Base-by-base conservation (phyloP, 2,329 filamentous ascomycete species). In the Falciphora oryzae region DNA sequence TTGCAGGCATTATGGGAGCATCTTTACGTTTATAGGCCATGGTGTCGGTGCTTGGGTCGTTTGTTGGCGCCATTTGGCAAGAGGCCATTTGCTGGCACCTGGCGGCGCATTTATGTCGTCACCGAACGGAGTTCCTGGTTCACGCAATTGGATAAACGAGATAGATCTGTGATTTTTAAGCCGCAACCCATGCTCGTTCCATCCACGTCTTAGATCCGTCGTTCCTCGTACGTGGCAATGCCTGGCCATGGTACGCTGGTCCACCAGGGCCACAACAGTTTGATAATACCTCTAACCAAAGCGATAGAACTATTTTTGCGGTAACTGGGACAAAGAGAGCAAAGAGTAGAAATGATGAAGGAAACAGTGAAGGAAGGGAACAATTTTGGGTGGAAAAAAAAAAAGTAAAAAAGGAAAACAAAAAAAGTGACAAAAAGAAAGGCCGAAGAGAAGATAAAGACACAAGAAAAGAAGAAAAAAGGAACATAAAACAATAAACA, bases 351-450 rank as follows among this genome's bases (percentile, higher is more conserved):
- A 62, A 67, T 27, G 65, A 65, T 56, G 18, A 53, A 29, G 35
- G 38, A 63, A 61, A 29, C 29, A 35, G 53, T 57, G 29, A 56
- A 59, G 35, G 53, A 44, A 44, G 58, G 61, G 66, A 63, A 38
- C 29, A 63, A 50, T 27, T 25, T 61, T 63, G 18, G n/a, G n/a
- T n/a, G n/a, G n/a, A n/a, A n/a, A n/a, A n/a, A n/a, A n/a, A n/a
- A n/a, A n/a, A n/a, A n/a, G n/a, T 31, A 64, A 38, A 31, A 61
- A 31, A 65, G 53, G 8, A 53, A 65, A 53, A 60, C 29, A 44
- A 61, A 67, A 59, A 53, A 57, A 50, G 35, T 32, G 59, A 50
- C 38, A 25, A 65, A 56, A 22, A 27, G 56, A n/a, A n/a, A n/a
- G n/a, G n/a, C n/a, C n/a, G n/a, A 31, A 57, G 22, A 6, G 32